These are phyloP conservation scores for Chlamydomonas sphaeroides DNA, from an alignment of 139 green algal species.

Conservation along the genomic window DNA sequence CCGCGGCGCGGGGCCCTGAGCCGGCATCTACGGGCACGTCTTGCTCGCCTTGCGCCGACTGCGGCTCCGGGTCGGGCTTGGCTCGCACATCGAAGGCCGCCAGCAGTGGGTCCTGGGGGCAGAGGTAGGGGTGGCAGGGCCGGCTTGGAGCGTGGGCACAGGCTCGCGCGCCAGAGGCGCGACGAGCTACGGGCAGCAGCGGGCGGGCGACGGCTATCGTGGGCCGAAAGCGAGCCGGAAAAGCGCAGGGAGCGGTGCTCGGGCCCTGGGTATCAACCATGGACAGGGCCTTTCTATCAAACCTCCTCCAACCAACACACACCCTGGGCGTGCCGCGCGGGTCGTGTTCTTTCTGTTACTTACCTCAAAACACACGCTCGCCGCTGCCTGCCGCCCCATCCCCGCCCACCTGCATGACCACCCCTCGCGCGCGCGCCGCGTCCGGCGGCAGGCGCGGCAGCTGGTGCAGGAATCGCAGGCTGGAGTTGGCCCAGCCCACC, in stretches of 20 bases:
- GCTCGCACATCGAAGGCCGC: conserved; percentile 44
- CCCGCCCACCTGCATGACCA: conserved; percentile 66
- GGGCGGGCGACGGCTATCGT: too few species aligned
- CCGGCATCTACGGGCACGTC: conserved; percentile 26
- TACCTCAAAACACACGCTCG: neutral
- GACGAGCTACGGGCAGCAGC: too few species aligned
- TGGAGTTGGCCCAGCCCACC: conserved; percentile 85
- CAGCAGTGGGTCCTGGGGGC: conserved; percentile 25
- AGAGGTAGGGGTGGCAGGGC: neutral
- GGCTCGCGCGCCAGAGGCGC: too few species aligned
- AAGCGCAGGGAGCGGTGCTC: too few species aligned
- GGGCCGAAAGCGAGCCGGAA: too few species aligned
- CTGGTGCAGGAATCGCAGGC: conserved; percentile 67
- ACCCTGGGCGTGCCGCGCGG: too few species aligned
- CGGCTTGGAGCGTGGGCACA: too few species aligned
- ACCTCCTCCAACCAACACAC: too few species aligned
- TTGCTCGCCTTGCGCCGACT: neutral
- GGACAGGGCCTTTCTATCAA: too few species aligned
- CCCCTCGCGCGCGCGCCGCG: conserved; percentile 45
- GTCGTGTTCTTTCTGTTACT: too few species aligned
- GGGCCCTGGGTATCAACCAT: too few species aligned
- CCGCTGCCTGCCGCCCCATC: neutral
- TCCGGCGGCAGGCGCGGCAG: conserved; percentile 62
- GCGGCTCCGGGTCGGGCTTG: conserved; percentile 1
- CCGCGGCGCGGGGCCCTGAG: neutral